Base-by-base conservation (phyloP, 106 monocot genomes). In the Platanthera zijinensis region DNA sequence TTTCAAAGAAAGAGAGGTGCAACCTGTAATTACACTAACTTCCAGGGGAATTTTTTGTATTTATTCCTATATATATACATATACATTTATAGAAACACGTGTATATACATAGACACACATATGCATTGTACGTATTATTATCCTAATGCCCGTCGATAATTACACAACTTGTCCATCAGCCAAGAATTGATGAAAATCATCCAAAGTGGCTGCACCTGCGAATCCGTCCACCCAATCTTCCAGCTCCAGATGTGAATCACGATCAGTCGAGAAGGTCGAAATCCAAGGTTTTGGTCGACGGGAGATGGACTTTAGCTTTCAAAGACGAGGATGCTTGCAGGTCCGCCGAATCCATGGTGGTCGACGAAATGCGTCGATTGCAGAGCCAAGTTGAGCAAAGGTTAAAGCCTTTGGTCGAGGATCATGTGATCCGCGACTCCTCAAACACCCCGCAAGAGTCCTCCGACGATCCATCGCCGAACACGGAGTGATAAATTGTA, bases 231-330 rank as follows among this genome's bases (percentile, higher is more conserved):
- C 86, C 86, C 32, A 86, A 75, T 50, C 76, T 90, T 47, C 89
- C 91, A 4, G 76, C 72, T 73, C 50, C 82, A 71, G 95, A 93
- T 21, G 78, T 69, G 15, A 90, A 86, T 67, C 73, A 67, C 51
- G 71, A 82, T 68, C 48, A 15, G 9, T 67, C 76, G 2, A 70
- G 76, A 2, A 86, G 77, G 74, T 75, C 74, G 12, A 96, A 89
- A 66, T n/a, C 80, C 17, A 91, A 94, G 76, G 74, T 80, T 78
- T 75, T 97, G 71, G 88, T 94, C 18, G 94, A 97, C 78, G 97
- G 97, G 11, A 86, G 97, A 80, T 97, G 97, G 97, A 97, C 97
- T 9, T 76, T 97, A 19, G 97, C 94, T 46, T 97, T 97, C 86
- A 83, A 69, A 22, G 89, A 89, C 67, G 93, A 91, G 81, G 76